Evolutionary conservation across 768 basidiomycete species (phyloP), one percentile per base, ranked within the genome.

Genomic region (Suillus subluteus): DNA sequence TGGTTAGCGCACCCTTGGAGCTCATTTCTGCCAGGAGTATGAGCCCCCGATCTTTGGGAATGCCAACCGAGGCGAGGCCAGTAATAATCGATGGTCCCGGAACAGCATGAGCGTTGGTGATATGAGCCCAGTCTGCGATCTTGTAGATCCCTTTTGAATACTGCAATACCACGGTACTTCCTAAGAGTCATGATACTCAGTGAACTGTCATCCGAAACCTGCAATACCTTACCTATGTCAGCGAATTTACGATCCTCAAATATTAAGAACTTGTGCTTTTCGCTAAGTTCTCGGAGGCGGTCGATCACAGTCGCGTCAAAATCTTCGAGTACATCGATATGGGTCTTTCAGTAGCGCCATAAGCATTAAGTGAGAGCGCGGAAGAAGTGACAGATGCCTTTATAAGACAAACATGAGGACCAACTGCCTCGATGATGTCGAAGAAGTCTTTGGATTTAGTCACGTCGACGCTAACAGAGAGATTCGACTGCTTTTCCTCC

Each of bases 161-260:
- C 76, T 99, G 98, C 30, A 98, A 82, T 9, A 90, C 88, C 66
- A 99, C 98, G 9, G 98, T 99, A 79, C 98, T 98, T 54, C 98
- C 98, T 99, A 13, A 59, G 69, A 18, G 18, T 59, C n/a, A 58
- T 67, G 54, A 65, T 11, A 62, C 9, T 67, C 61, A 54, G 43
- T 50, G 9, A 65, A 59, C 21, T 56, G 40, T 32, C 41, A 62
- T 59, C 4, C 6, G 18, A 44, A 30, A 54, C 11, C 5, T 18
- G 58, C 8, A 21, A 62, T 16, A 41, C 71, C 86, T 72, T 68
- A 96, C 97, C 97, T 62, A 99, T 99, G 78, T 99, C 98, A 5
- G 98, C 97, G 73, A 99, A 99, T 79, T 99, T 99, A 70, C 98
- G 85, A 81, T 99, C 98, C 81, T 99, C 98, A 72, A 99, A 99